These are phyloP conservation scores for Hericium alpestre DNA, from an alignment of 768 basidiomycete genomes.

Conservation along the genomic window DNA sequence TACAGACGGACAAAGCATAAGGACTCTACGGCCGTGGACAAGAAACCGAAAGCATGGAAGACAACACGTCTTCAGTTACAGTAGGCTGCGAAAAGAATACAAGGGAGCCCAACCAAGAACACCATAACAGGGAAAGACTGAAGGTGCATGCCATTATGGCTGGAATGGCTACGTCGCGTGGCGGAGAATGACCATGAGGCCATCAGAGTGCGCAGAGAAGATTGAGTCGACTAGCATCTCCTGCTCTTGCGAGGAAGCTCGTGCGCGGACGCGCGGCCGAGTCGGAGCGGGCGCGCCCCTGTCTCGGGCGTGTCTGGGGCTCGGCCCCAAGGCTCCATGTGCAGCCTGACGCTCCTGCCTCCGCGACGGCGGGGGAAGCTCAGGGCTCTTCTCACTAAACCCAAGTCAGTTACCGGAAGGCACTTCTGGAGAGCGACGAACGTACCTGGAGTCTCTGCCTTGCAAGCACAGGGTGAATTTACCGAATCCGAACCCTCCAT, in stretches of 20 bases:
- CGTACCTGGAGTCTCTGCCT: constrained; percentile 57
- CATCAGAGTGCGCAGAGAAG: constrained; percentile 79
- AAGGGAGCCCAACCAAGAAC: background rate
- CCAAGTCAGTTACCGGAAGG: background rate
- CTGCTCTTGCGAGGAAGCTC: constrained; percentile 15
- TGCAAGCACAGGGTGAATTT: constrained; percentile 46
- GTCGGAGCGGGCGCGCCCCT: background rate
- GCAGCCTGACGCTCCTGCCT: too few species aligned
- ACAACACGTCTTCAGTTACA: background rate
- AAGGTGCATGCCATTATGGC: background rate
- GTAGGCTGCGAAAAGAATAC: background rate
- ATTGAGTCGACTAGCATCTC: constrained; percentile 65
- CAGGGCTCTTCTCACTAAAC: background rate
- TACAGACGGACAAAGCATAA: background rate
- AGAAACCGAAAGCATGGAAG: background rate
- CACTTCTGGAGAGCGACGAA: background rate
- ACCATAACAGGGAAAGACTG: background rate
- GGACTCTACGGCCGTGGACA: background rate
- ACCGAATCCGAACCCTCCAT: constrained; percentile 79
- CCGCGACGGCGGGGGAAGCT: background rate
- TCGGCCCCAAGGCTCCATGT: too few species aligned
- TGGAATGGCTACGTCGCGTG: constrained; percentile 23
- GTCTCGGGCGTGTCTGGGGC: too few species aligned
- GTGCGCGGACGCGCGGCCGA: constrained; percentile 12
- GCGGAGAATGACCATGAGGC: constrained; percentile 70